Percentiles rank a stretch among this genome's conserved stretches.
Evolutionary conservation across 306 rosid species (phyloP).

Genomic region (Benincasa hispida): DNA sequence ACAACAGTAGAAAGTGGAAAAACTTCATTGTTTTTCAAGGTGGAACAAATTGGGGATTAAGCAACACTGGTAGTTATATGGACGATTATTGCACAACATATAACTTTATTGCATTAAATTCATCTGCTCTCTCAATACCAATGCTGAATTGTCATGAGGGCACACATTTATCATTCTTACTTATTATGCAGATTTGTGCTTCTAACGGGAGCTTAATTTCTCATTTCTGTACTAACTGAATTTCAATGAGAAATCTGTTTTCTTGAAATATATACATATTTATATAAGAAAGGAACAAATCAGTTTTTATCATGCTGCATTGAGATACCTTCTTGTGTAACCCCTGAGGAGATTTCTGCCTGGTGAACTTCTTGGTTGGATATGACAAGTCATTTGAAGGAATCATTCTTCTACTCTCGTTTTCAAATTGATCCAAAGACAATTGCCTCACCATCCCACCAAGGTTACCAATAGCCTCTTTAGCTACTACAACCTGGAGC

Average conservation of each 20-base stretch:
- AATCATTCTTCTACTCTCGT: slow-evolving; percentile 97
- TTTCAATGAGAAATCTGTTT: neutral
- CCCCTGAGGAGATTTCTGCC: slow-evolving; percentile 98
- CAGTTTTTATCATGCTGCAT: neutral
- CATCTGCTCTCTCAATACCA: slow-evolving; percentile 15
- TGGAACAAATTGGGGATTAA: slow-evolving; percentile 31
- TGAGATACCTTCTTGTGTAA: slow-evolving; percentile 76
- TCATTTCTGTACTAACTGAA: neutral
- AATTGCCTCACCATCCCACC: slow-evolving; percentile 99
- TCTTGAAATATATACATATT: neutral
- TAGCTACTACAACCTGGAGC: slow-evolving; percentile 94
- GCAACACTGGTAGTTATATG: slow-evolving; percentile 34
- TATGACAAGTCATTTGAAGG: slow-evolving; percentile 64
- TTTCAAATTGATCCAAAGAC: slow-evolving; percentile 97
- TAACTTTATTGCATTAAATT: slow-evolving; percentile 8
- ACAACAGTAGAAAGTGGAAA: neutral
- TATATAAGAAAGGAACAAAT: slow-evolving; percentile 2
- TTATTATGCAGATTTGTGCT: neutral
- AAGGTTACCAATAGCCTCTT: slow-evolving; percentile 89
- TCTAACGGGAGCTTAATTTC: neutral
- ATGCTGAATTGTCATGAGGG: slow-evolving; percentile 29
- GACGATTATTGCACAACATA: slow-evolving; percentile 2
- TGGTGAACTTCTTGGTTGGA: slow-evolving; percentile 67
- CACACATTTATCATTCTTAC: slow-evolving; percentile 45
- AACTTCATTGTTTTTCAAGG: slow-evolving; percentile 13